Evolutionary conservation across 768 basidiomycete genomes (phyloP), one percentile per base, ranked within the genome.

Genomic region (Pholiota conissans): DNA sequence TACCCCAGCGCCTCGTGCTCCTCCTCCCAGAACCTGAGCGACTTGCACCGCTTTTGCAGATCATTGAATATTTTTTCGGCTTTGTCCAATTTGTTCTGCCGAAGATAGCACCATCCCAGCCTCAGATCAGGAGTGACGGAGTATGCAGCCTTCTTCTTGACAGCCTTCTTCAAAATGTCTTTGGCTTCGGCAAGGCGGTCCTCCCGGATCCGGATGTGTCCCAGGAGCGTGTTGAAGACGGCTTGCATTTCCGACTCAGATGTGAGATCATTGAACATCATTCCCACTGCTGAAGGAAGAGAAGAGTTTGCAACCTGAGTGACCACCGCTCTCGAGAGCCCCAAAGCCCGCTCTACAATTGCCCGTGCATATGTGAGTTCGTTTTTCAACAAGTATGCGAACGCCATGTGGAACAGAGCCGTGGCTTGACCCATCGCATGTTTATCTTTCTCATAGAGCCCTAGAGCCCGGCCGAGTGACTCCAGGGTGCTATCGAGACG

Each of bases 181-280:
- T 54, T 30, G 13, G 53, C 53, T 32, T 54, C 53, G 13, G 10
- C 10, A 3, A 54, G 40, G 13, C 53, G 40, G 18, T 54, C 53
- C 29, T 54, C 53, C 2, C 40, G 53, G 22, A 54, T 54, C 5
- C n/a, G 20, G 20, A 54, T 54, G 28, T 54, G 53, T n/a, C 35
- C 40, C 40, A 54, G 16, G 3, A 54, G 53, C n/a, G 53, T 54
- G 27, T 30, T 20, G 30, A 45, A 54, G 8, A 54, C 42, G 0
- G 53, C 42, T 26, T 54, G 53, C 40, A 54, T 46, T 22, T 54
- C 53, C 3, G 53, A 32, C 16, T 54, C 42, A 2, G 32, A 34
- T 28, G 10, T 46, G 10, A 45, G 30, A 30, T 54, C 42, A 24
- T 20, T 54, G 18, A 54, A 54, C 7, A 54, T 28, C 53, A 54